phyloP scores from a whole-genome alignment of 2,329 filamentous ascomycete species.

The Xylariaceae sp. region DNA sequence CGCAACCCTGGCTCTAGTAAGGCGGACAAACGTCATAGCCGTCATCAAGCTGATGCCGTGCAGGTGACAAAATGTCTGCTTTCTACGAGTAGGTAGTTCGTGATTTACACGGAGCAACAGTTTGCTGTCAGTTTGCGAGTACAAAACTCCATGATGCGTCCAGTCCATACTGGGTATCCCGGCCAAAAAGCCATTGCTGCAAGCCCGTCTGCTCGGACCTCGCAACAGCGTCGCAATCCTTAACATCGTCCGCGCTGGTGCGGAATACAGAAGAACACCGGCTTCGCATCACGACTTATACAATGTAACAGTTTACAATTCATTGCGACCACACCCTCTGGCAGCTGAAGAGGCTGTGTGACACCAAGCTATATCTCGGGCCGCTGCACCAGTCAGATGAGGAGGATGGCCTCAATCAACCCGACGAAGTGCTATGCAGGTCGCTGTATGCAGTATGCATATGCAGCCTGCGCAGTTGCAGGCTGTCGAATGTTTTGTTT shows the following conservation, averaged over 20 bases:
- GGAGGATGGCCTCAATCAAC: background rate
- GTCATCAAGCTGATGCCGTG: background rate
- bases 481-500: background rate
- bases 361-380: slow-evolving; percentile 8
- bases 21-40: background rate
- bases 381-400: slow-evolving; percentile 13
- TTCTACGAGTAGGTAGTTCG: too few species aligned
- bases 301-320: too few species aligned
- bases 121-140: background rate
- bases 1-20: background rate
- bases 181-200: background rate
- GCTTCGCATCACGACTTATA: background rate
- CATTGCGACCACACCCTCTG: background rate
- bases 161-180: background rate
- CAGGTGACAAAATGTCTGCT: background rate
- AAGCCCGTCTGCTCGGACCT: background rate
- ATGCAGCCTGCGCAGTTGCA: background rate
- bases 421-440: background rate
- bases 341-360: slow-evolving; percentile 15
- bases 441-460: background rate
- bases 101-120: background rate
- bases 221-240: background rate
- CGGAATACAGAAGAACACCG: background rate
- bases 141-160: background rate
- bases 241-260: background rate